Base-by-base conservation (phyloP, 176 grass and related monocot species). In the Urochloa ruziziensis region DNA sequence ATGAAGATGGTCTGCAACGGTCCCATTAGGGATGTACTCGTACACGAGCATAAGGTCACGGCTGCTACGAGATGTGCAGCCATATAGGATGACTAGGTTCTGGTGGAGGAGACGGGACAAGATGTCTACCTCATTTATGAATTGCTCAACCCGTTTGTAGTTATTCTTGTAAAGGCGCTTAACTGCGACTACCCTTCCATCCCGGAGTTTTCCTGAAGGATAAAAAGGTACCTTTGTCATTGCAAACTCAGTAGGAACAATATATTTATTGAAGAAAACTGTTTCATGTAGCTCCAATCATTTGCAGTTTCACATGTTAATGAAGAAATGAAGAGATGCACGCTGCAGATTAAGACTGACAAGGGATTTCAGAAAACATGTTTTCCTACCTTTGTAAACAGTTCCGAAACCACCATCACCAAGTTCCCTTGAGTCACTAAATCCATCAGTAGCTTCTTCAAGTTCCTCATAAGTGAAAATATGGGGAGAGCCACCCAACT, bases 1-100 rank as follows among this genome's bases (percentile, higher is more conserved):
- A 25, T 98, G 93, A 57, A 98, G 91, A 77, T 98, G 93, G 82
- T 98, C 96, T 1, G 96, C 96, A 27, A 98, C 89, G 10, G 96
- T 98, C 36, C 96, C 96, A 19, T 98, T 95, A 2, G 96, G 42
- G 39, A 98, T 80, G 64, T 64, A 98, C 83, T 98, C 96, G 4
- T 84, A 98, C 19, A 98, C 96, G 7, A 95, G 87, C 33, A 98
- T 89, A 37, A 95, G 91, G 54, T 98, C 93, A 24, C 59, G 80
- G 73, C 93, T 91, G 75, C 79, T 86, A n/a, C 67, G 87, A 29
- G 96, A 92, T 0, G 96, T 98, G 27, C 93, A 92, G 1, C 96
- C 96, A 63, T 98, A 98, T 12, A 98, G 68, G 78, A 16, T 90
- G 21, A 98, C 91, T 11, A 98, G 96, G 68, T 94, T 93, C 39